Conservation (phyloP, 768 basidiomycete species). For the Kwoniella dejecticola region DNA sequence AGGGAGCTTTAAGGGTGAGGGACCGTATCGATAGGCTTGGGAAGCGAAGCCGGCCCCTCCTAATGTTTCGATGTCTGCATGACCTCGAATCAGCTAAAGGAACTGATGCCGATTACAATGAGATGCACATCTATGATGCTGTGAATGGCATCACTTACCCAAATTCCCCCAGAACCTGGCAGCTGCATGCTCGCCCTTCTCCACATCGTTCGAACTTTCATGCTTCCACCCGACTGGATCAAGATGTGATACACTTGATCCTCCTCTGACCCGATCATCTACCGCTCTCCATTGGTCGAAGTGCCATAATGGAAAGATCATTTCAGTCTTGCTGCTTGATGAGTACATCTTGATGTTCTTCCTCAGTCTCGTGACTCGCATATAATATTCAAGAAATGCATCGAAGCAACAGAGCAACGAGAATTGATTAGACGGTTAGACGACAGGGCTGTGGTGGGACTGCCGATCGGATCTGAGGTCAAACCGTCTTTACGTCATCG, state of each 20-base stretch:
- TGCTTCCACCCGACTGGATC: slow-evolving; percentile 27
- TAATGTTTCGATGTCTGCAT: slow-evolving; percentile 56
- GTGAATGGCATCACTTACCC: too few species aligned
- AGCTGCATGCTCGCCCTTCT: slow-evolving; percentile 7
- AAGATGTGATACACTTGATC: slow-evolving; percentile 51
- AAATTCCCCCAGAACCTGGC: slow-evolving; percentile 53
- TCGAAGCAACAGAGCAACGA: too few species aligned
- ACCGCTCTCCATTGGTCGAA: slow-evolving; percentile 53
- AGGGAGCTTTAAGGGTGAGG: slow-evolving; percentile 41
- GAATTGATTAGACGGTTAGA: too few species aligned
- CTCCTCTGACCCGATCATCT: slow-evolving; percentile 57
- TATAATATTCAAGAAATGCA: too few species aligned
- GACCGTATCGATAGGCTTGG: slow-evolving; percentile 53
- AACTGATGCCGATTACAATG: too few species aligned
- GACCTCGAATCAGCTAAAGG: too few species aligned
- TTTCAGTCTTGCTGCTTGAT: not conserved
- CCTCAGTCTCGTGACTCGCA: too few species aligned
- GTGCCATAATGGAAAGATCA: slow-evolving; percentile 53
- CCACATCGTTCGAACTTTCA: not conserved
- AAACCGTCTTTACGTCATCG: too few species aligned
- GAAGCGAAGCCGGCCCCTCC: slow-evolving; percentile 58
- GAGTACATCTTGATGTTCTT: not conserved
- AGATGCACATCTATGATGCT: too few species aligned
- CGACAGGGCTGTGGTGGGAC: too few species aligned
- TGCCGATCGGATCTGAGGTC: too few species aligned